Evolutionary conservation across 495 filamentous ascomycete species (phyloP).

Genomic region (Aspergillus olivimuriae): DNA sequence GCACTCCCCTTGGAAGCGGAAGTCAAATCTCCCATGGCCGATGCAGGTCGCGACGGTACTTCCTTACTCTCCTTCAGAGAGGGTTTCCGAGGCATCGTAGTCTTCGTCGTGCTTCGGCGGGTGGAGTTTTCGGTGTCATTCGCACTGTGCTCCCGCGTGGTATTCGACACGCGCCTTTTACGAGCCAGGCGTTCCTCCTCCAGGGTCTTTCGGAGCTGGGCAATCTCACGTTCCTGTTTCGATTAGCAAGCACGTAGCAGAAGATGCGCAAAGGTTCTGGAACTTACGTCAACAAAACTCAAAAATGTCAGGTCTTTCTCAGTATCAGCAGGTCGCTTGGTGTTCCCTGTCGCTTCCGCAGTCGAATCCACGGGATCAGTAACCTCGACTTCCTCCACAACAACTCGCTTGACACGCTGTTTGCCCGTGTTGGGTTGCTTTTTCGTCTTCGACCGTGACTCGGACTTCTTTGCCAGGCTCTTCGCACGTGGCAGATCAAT

Average conservation of each 20-base stretch:
- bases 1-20: conserved; percentile 20
- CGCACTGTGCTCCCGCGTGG: conserved; percentile 21
- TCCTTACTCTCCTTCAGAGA: conserved; percentile 37
- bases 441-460: conserved; percentile 14
- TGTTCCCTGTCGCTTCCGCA: conserved; percentile 30
- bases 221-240: conserved; percentile 38
- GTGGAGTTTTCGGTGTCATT: conserved; percentile 32
- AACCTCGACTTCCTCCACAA: conserved; percentile 34
- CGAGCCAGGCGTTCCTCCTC: conserved; percentile 44
- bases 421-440: conserved; percentile 40
- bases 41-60: conserved; percentile 27
- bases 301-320: conserved; percentile 38
- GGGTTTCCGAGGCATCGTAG: conserved; percentile 38
- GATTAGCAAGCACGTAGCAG: neutral
- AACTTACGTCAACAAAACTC: conserved; percentile 41
- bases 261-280: neutral
- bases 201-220: conserved; percentile 40
- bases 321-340: conserved; percentile 20
- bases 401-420: conserved; percentile 39
- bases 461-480: conserved; percentile 14
- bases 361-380: conserved; percentile 24
- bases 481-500: conserved; percentile 24
- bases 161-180: conserved; percentile 35
- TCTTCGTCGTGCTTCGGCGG: conserved; percentile 31
- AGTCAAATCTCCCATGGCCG: conserved; percentile 33